Base-by-base conservation (phyloP, 2,329 filamentous ascomycete species). In the Neocatenulostroma microsporum region DNA sequence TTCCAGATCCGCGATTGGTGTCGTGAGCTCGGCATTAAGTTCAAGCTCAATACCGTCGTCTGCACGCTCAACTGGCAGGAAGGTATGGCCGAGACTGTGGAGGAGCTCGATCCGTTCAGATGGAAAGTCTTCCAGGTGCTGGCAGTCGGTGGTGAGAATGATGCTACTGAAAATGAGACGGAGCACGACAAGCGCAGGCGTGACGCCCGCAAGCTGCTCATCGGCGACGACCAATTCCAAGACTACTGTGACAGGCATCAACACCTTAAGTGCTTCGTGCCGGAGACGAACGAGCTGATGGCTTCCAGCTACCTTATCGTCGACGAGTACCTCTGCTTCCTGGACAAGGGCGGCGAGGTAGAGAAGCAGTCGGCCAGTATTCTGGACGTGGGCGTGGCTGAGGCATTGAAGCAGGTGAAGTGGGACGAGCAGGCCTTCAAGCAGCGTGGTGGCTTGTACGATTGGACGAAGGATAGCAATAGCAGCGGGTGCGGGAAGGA, bases 41-140 rank as follows among this genome's bases (percentile, higher is more conserved):
- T 76, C 60, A 76, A 76, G 58, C 50, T 76, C 34, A 76, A 76
- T 54, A 75, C 72, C 0, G 72, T 76, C 1, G 64, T 76, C 3
- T 66, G 63, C 47, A 55, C 45, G 2, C 53, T 65, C 33, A 75
- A 75, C 45, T 68, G 56, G 51, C 35, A 65, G 2, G 72, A 76
- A 50, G 66, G 58, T 30, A 60, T 60, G 58, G 40, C 34, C 6
- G 24, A 35, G 2, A 35, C 33, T 4, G 60, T 75, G 6, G 37
- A 47, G 11, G 27, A 45, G 25, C 52, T 76, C 9, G 49, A 52
- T 3, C 71, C 71, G 2, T 72, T 71, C 40, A 64, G 72, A 0
- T 76, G 71, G 72, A 75, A 74, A 48, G 64, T 60, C 19, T 77
- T 76, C 48, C 72, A 76, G 46, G 64, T 67, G 4, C 57, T 76